A percentile compares a stretch with the other conserved stretches of the same genome.
These are phyloP conservation scores for Begonia fuchsioides DNA, from an alignment of 306 rosid genomes.

Conservation along the genomic window DNA sequence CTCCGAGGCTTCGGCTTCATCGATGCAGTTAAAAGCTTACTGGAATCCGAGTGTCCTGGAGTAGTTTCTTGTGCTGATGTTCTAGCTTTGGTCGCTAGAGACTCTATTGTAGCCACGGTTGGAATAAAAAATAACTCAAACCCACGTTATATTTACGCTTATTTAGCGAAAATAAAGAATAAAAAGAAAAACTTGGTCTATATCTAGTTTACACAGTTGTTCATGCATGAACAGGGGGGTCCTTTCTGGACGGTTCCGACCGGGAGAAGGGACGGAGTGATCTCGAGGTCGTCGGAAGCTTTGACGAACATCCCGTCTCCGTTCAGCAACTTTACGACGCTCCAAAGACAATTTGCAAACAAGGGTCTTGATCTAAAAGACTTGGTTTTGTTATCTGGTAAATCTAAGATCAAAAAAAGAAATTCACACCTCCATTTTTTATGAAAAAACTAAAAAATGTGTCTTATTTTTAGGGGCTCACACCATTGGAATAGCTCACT, in stretches of 20 bases:
- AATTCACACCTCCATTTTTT: too few relatives aligned
- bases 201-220: slow-evolving; percentile 2
- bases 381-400: slow-evolving; percentile 13
- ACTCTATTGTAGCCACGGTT: slow-evolving; percentile 61
- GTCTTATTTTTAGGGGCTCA: slow-evolving; percentile 50
- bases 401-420: background rate
- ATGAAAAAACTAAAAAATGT: too few relatives aligned
- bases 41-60: slow-evolving; percentile 84
- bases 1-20: slow-evolving; percentile 80
- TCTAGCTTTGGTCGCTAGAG: slow-evolving; percentile 65
- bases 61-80: slow-evolving; percentile 84
- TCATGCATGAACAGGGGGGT: slow-evolving; percentile 53
- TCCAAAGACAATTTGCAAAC: slow-evolving; percentile 47
- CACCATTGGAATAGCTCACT: slow-evolving; percentile 74
- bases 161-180: too few relatives aligned
- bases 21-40: slow-evolving; percentile 61
- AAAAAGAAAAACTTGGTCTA: background rate
- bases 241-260: slow-evolving; percentile 93
- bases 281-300: slow-evolving; percentile 50
- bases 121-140: slow-evolving; percentile 12
- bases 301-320: slow-evolving; percentile 49
- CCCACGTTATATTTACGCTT: too few relatives aligned
- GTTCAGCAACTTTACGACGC: slow-evolving; percentile 29
- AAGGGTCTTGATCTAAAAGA: slow-evolving; percentile 60
- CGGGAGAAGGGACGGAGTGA: slow-evolving; percentile 75